Evolutionary conservation across 2,329 filamentous ascomycete genomes (phyloP).

Genomic region (Clarireedia sp.): DNA sequence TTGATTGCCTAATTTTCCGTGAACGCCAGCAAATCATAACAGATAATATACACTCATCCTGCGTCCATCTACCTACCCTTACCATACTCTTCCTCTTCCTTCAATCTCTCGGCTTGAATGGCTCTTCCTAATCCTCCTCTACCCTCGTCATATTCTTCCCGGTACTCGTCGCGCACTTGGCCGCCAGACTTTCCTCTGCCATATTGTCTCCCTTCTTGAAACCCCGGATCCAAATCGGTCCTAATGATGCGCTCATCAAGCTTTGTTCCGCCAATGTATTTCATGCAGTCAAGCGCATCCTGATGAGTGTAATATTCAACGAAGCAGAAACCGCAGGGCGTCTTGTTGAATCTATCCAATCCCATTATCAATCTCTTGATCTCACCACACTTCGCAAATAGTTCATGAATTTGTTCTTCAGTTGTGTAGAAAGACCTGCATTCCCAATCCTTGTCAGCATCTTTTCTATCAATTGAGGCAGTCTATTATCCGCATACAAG

Average conservation of each 20-base stretch:
- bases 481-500: slow-evolving; percentile 48
- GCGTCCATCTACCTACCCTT: slow-evolving; percentile 39
- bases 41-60: slow-evolving; percentile 10
- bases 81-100: slow-evolving; percentile 52
- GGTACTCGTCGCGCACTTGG: slow-evolving; percentile 95
- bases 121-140: slow-evolving; percentile 82
- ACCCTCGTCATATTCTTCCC: slow-evolving; percentile 93
- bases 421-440: slow-evolving; percentile 90
- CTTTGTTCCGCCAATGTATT: slow-evolving; percentile 97
- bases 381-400: slow-evolving; percentile 93
- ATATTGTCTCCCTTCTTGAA: slow-evolving; percentile 92
- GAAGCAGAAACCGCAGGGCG: slow-evolving; percentile 97
- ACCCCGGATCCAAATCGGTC: slow-evolving; percentile 91
- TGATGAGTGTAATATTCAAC: slow-evolving; percentile 99
- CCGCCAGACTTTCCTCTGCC: slow-evolving; percentile 92
- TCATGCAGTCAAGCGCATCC: slow-evolving; percentile 95
- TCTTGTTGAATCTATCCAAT: slow-evolving; percentile 93
- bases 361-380: slow-evolving; percentile 98
- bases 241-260: slow-evolving; percentile 94
- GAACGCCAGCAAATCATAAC: not conserved
- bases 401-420: slow-evolving; percentile 96
- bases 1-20: slow-evolving; percentile 3
- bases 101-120: slow-evolving; percentile 54
- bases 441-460: not conserved
- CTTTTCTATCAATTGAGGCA: not conserved